phyloP scores from a whole-genome alignment of 2,329 filamentous ascomycete species.

The Pseudogymnoascus sp. region DNA sequence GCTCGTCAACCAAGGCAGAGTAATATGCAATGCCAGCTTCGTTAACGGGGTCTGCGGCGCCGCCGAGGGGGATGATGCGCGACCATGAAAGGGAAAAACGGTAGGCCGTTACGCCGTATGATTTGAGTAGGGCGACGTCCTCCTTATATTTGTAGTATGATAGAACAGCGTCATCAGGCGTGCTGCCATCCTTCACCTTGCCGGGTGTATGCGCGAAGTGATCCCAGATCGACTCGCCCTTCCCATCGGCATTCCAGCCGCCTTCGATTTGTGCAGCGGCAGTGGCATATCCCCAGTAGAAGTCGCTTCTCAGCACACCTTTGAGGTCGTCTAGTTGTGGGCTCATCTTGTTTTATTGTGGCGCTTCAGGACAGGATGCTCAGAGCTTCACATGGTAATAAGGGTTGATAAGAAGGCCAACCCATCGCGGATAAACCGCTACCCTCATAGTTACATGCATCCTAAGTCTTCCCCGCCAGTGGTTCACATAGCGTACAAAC shows the following conservation, averaged over 20 bases:
- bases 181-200: constrained; percentile 34
- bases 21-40: constrained; percentile 3
- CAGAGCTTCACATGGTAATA: constrained; percentile 2
- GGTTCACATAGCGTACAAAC: neutral
- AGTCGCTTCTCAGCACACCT: constrained; percentile 54
- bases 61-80: constrained; percentile 50
- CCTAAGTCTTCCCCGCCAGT: neutral
- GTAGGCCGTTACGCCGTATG: constrained; percentile 51
- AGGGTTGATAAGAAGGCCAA: neutral
- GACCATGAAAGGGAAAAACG: constrained; percentile 60
- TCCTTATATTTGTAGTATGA: constrained; percentile 38
- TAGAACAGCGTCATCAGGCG: constrained; percentile 32
- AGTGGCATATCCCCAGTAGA: constrained; percentile 74
- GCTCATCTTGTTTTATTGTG: neutral
- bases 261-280: constrained; percentile 48
- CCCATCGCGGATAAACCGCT: neutral
- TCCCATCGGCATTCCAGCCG: constrained; percentile 36
- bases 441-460: neutral
- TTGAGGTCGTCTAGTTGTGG: constrained; percentile 15
- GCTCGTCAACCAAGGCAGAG: neutral
- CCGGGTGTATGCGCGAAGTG: constrained; percentile 34
- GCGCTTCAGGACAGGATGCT: neutral
- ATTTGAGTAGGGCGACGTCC: constrained; percentile 53
- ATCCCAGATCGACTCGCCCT: constrained; percentile 37
- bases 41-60: constrained; percentile 1